These are phyloP conservation scores for Thermothielavioides terrestris DNA, from an alignment of 495 filamentous ascomycete species.

Conservation along the genomic window DNA sequence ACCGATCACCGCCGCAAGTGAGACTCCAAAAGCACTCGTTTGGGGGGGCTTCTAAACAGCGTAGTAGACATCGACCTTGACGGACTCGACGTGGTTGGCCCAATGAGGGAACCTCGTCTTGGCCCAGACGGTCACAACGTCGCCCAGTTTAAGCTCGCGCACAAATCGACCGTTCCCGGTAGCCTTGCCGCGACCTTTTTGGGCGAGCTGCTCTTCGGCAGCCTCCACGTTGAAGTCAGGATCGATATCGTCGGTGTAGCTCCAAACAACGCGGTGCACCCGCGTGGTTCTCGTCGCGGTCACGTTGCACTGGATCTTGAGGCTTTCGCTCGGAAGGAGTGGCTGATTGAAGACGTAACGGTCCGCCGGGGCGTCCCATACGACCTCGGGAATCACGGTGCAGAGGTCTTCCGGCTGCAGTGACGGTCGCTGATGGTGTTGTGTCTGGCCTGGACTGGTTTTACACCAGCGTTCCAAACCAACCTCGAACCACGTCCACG, in stretches of 20 bases:
- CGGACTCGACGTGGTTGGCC: conserved; percentile 48
- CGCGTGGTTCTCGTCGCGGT: conserved; percentile 25
- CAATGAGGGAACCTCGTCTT: conserved; percentile 55
- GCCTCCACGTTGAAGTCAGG: conserved; percentile 36
- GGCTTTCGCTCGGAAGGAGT: conserved; percentile 31
- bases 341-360: conserved; percentile 25
- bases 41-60: conserved; percentile 40
- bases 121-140: conserved; percentile 58
- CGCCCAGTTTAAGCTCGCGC: conserved; percentile 49
- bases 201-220: conserved; percentile 24
- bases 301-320: conserved; percentile 48
- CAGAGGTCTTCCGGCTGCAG: conserved; percentile 8
- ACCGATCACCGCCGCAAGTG: too few species aligned
- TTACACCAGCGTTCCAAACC: conserved; percentile 43
- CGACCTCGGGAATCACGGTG: conserved; percentile 14
- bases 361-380: background rate
- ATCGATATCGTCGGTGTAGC: conserved; percentile 39
- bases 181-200: conserved; percentile 43
- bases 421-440: background rate
- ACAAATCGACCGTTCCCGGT: conserved; percentile 51
- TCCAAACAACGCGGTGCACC: conserved; percentile 49
- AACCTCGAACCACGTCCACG: conserved; percentile 66
- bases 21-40: too few species aligned
- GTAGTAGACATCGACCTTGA: conserved; percentile 56
- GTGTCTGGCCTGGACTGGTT: background rate